Conservation (phyloP, 1,139 yeast genomes). For the Suhomyces chickasaworum region DNA sequence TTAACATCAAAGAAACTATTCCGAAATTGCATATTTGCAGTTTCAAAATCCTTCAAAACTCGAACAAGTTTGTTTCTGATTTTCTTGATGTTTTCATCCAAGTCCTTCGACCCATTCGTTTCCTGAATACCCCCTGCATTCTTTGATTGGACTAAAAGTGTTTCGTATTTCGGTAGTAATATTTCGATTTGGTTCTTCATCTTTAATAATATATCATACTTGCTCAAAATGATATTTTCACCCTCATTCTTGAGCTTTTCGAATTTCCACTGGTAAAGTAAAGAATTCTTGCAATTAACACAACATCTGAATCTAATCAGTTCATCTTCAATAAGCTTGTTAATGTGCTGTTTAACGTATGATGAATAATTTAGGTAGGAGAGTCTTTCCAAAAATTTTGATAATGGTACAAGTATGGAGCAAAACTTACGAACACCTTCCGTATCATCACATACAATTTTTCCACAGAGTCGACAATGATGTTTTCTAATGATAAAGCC, state of each 20-base stretch:
- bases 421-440: constrained; percentile 46
- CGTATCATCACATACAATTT: constrained; percentile 73
- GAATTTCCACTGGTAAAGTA: constrained; percentile 61
- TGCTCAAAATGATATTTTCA: constrained; percentile 4
- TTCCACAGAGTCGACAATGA: constrained; percentile 86
- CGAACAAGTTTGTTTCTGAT: constrained; percentile 32
- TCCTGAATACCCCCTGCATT: neutral
- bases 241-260: constrained; percentile 31
- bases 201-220: constrained; percentile 35
- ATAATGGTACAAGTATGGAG: constrained; percentile 70
- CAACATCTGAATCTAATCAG: constrained; percentile 53
- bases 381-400: constrained; percentile 46
- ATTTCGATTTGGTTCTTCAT: constrained; percentile 36
- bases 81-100: constrained; percentile 21
- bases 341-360: constrained; percentile 26
- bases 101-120: neutral
- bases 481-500: constrained; percentile 70
- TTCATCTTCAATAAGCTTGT: constrained; percentile 18
- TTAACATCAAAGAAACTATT: constrained; percentile 23
- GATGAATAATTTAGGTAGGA: constrained; percentile 41
- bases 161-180: constrained; percentile 35
- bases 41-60: constrained; percentile 40
- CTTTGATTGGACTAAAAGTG: neutral
- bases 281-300: constrained; percentile 60
- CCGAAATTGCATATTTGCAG: constrained; percentile 29